Conservation (phyloP, 495 filamentous ascomycete species). For the Penicillium canariense region DNA sequence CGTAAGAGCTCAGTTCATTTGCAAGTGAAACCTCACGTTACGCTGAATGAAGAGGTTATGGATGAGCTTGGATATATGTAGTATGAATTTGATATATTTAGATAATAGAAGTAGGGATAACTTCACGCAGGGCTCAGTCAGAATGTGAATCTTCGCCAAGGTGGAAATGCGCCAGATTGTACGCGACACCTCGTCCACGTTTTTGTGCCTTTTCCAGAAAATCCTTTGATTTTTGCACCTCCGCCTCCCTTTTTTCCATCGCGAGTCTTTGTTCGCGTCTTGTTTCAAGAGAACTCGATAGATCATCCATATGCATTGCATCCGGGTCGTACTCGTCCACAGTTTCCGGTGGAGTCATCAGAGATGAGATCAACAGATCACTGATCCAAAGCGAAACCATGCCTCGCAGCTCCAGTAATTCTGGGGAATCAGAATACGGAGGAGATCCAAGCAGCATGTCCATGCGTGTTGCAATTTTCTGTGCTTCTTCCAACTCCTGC, state of each 20-base stretch:
- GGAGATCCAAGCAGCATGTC: constrained; percentile 60
- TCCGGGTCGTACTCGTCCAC: constrained; percentile 16
- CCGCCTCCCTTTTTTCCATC: constrained; percentile 31
- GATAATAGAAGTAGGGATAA: not conserved
- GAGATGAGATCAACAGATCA: constrained; percentile 50
- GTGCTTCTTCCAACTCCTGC: constrained; percentile 44
- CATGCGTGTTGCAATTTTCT: constrained; percentile 60
- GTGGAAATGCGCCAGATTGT: constrained; percentile 33
- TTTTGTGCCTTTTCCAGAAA: constrained; percentile 38
- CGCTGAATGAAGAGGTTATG: too few species aligned
- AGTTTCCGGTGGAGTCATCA: constrained; percentile 18
- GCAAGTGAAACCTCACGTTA: too few species aligned
- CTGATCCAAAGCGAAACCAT: constrained; percentile 68
- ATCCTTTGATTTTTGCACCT: constrained; percentile 32
- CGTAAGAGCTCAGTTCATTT: too few species aligned
- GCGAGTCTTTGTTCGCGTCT: constrained; percentile 35
- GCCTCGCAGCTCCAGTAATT: constrained; percentile 59
- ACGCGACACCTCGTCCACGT: constrained; percentile 35
- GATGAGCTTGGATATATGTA: too few species aligned
- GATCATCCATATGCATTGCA: constrained; percentile 27
- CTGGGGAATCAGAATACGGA: constrained; percentile 59
- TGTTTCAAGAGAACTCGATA: constrained; percentile 23
- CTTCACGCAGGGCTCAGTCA: constrained; percentile 29
- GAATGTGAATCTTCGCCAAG: constrained; percentile 27
- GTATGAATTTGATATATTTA: not conserved